Base-by-base conservation (phyloP, 2,329 filamentous ascomycete species). In the Neonectria sp. region DNA sequence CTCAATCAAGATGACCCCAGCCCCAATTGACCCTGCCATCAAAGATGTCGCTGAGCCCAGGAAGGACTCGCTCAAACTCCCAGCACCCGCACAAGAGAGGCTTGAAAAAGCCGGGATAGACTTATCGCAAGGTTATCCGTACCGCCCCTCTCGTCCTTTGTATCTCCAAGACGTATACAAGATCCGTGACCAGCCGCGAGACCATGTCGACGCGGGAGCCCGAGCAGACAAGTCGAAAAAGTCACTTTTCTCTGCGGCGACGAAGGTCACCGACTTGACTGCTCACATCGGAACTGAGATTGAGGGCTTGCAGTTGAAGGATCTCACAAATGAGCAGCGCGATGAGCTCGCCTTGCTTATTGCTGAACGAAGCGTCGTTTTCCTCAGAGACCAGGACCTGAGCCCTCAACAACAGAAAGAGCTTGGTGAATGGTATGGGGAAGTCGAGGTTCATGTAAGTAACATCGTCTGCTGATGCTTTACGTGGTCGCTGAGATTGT, bases 41-140 rank as follows among this genome's bases (percentile, higher is more conserved):
- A 86, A 86, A 45, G 92, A 94, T 75, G 87, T 90, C 15, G 87
- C 86, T 7, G 80, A 86, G 67, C 91, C 87, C 1, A 85, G 81
- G 68, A 93, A 93, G 73, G 90, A 93, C 75, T 90, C 81, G 0
- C 83, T 94, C 1, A 85, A 84, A 1, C 82, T 94, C 7, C 92
- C 92, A 3, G 84, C 84, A 11, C 73, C 86, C 1, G 82, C 91
- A 1, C 84, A 85, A 1, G 81, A 85, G 55, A 86, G 92, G 4
- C 83, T 94, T 0, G 87, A 89, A 71, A 93, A 92, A 68, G 91
- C 90, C 0, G 91, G 90, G 2, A 86, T 94, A 60, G 91, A 94
- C 75, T 83, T 94, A 2, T 91, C 90, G 1, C 81, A 88, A 1
- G 92, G 92, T 0, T 94, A 94, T 70, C 92, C 92, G 0, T 93